Evolutionary conservation across 1,284 basidiomycete genomes (phyloP).

Genomic region (Cerrena zonata): DNA sequence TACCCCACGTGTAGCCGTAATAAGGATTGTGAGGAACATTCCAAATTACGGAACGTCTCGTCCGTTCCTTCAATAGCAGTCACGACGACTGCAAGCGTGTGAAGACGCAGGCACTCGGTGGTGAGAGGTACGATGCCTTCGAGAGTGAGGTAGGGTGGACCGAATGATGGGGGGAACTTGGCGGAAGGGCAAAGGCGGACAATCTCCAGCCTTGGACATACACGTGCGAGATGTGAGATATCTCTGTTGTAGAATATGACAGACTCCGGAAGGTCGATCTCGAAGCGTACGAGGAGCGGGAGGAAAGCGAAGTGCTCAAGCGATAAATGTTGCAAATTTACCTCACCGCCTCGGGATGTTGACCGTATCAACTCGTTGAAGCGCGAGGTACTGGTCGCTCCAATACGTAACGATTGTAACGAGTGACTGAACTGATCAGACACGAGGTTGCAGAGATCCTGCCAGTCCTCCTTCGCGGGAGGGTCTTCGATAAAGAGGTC

Average conservation of each 20-base stretch:
- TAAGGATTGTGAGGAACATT: constrained; percentile 56
- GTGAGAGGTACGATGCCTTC: constrained; percentile 57
- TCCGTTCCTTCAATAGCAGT: constrained; percentile 46
- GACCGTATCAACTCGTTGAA: constrained; percentile 64
- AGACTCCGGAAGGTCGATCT: constrained; percentile 72
- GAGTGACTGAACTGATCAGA: constrained; percentile 55
- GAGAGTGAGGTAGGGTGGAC: constrained; percentile 38
- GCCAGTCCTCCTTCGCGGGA: constrained; percentile 66
- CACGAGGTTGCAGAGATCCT: constrained; percentile 56
- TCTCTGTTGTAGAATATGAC: constrained; percentile 57
- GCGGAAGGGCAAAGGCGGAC: constrained; percentile 61
- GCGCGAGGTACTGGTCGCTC: constrained; percentile 55
- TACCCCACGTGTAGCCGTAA: constrained; percentile 66
- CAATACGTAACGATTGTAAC: constrained; percentile 54
- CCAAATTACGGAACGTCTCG: constrained; percentile 39
- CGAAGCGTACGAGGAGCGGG: constrained; percentile 50
- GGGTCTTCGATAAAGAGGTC: constrained; percentile 74
- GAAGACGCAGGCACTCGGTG: constrained; percentile 50
- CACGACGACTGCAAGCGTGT: constrained; percentile 59
- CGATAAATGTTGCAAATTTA: constrained; percentile 43
- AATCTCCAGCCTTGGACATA: constrained; percentile 61
- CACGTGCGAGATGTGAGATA: constrained; percentile 48
- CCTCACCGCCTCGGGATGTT: constrained; percentile 51
- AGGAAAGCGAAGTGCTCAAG: constrained; percentile 54
- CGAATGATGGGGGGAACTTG: constrained; percentile 48